These are phyloP conservation scores for Ascochyta clinopodiicola DNA, from an alignment of 2,329 filamentous ascomycete species.

Conservation along the genomic window DNA sequence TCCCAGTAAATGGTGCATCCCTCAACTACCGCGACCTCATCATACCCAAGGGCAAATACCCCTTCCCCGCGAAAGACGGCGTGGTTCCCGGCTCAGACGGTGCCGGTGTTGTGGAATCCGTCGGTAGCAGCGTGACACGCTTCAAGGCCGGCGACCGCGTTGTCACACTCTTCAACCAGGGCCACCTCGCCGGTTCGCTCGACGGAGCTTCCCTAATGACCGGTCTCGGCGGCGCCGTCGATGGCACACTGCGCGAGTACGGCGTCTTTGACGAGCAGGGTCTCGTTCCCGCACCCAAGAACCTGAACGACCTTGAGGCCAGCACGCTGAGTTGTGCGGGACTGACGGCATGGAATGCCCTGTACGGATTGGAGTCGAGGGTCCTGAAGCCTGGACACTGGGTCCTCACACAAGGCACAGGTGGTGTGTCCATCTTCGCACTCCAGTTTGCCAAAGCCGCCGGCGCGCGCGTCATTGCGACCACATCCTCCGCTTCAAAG, in stretches of 20 bases:
- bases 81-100: slow-evolving; percentile 60
- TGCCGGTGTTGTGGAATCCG: slow-evolving; percentile 58
- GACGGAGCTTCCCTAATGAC: slow-evolving; percentile 51
- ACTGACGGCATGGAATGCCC: slow-evolving; percentile 59
- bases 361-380: slow-evolving; percentile 56
- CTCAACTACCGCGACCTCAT: slow-evolving; percentile 59
- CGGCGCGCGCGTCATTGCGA: slow-evolving; percentile 64
- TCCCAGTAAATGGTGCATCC: slow-evolving; percentile 54
- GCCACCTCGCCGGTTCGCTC: slow-evolving; percentile 60
- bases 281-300: slow-evolving; percentile 68
- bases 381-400: slow-evolving; percentile 48
- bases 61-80: slow-evolving; percentile 50
- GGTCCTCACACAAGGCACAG: slow-evolving; percentile 74
- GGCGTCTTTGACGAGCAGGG: slow-evolving; percentile 71
- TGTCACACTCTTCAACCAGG: slow-evolving; percentile 68
- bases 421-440: slow-evolving; percentile 71
- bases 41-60: slow-evolving; percentile 56
- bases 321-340: slow-evolving; percentile 56
- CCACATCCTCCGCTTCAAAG: slow-evolving; percentile 61
- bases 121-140: slow-evolving; percentile 62
- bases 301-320: slow-evolving; percentile 56
- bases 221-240: slow-evolving; percentile 71
- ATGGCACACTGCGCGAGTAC: slow-evolving; percentile 73
- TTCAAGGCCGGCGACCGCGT: slow-evolving; percentile 67
- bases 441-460: slow-evolving; percentile 63